These are phyloP conservation scores for Tricholoma hemisulphureum DNA, from an alignment of 768 basidiomycete species.

Conservation along the genomic window DNA sequence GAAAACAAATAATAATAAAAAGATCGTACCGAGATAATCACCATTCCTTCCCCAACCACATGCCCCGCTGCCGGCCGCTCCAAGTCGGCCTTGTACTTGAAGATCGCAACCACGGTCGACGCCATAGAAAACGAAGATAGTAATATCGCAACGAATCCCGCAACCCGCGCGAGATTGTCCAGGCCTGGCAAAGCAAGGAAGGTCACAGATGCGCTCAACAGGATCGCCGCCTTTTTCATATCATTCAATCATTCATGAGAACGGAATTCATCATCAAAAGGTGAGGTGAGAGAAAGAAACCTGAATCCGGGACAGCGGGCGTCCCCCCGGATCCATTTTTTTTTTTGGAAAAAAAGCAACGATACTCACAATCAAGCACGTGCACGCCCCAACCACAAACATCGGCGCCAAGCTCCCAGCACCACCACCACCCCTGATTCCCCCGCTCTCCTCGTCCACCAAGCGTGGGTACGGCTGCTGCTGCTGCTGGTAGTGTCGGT, in stretches of 20 bases:
- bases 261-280: too few species aligned
- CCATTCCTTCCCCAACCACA: constrained; percentile 58
- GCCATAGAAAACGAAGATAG: constrained; percentile 70
- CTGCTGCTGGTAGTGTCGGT: constrained; percentile 43
- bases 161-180: constrained; percentile 59
- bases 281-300: too few species aligned
- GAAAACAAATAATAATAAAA: too few species aligned
- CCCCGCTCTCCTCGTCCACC: constrained; percentile 70
- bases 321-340: too few species aligned
- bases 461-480: too few species aligned
- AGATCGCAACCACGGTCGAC: constrained; percentile 65
- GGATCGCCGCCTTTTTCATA: constrained; percentile 64
- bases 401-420: constrained; percentile 50
- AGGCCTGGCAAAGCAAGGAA: constrained; percentile 77
- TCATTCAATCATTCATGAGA: too few species aligned
- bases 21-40: constrained; percentile 47
- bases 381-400: constrained; percentile 63
- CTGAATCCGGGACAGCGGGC: too few species aligned
- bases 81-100: constrained; percentile 67
- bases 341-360: too few species aligned
- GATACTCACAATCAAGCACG: constrained; percentile 60
- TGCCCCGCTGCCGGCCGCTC: constrained; percentile 47
- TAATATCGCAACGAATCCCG: constrained; percentile 65
- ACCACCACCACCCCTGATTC: too few species aligned
- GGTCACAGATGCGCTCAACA: constrained; percentile 79